Base-by-base conservation (phyloP, 1,139 yeast species). In the Blastobotrys illinoisensis region DNA sequence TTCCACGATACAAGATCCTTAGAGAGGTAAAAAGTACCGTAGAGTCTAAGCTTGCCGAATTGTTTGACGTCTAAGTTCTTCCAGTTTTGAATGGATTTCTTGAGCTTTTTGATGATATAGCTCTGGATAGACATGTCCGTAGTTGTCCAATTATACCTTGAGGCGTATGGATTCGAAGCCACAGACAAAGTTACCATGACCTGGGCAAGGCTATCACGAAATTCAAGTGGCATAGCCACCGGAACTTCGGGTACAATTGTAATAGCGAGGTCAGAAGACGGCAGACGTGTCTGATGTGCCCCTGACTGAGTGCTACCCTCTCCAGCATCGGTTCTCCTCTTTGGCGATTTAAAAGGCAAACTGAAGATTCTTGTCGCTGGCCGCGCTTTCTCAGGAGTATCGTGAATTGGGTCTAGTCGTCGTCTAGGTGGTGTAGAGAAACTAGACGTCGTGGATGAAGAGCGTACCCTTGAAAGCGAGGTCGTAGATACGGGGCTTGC, bases 11-110 rank as follows among this genome's bases (percentile, higher is more conserved):
- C 32, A 47, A 52, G 48, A 50, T 63, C 62, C 14, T 57, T 49
- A 1, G 64, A 61, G 19, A 63, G 56, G 24, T 49, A 49, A 28
- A 63, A 61, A 18, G 47, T 46, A 44, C 62, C 64, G 32, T 56
- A 56, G 14, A 61, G 49, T 24, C 67, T 49, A 20, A 63, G 52
- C 9, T 47, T 46, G n/a, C 67, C 67, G 56, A 61, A 56, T 26
- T 48, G 52, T 13, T 44, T 20, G 32, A 57, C 50, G 43, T 61
- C 59, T 36, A 62, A 51, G 9, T 51, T 51, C 21, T 55, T 56
- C 60, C 61, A 56, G 46, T 62, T 63, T n/a, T 50, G 48, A 14
- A 60, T 49, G 13, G 59, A 51, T 20, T 53, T 46, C 46, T 53
- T 49, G 20, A 58, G 49, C 14, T 53, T 51, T 46, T 49, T 50